These are phyloP conservation scores for sunflower (Helianthus annuus) DNA, from an alignment of 129 eudicot species.

Conservation along the genomic window HanXRQr2.0-SUNRISE NC_035447.2:18646625-18647124, in stretches of 20 bases:
- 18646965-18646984: not conserved
- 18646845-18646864: constrained; percentile 9
- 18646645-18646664: too few relatives aligned
- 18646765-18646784: too few relatives aligned
- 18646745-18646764: too few relatives aligned
- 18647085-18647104: constrained; percentile 44
- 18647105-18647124: constrained; percentile 19
- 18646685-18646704: too few relatives aligned
- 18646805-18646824: not conserved
- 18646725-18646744: too few relatives aligned
- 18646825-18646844: not conserved
- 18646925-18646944: not conserved
- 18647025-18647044: constrained; percentile 35
- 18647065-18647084: constrained; percentile 20
- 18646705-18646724: too few relatives aligned
- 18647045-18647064: constrained; percentile 24
- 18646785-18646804: constrained; percentile 11
- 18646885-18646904: not conserved
- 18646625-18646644: too few relatives aligned
- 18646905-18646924: constrained; percentile 7
- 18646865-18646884: not conserved
- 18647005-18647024: not conserved
- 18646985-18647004: constrained; percentile 16
- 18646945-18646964: not conserved
- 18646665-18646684: too few relatives aligned